Evolutionary conservation across 108 stramenopile genomes (phyloP).

Genomic region (Skeletonema tropicum): DNA sequence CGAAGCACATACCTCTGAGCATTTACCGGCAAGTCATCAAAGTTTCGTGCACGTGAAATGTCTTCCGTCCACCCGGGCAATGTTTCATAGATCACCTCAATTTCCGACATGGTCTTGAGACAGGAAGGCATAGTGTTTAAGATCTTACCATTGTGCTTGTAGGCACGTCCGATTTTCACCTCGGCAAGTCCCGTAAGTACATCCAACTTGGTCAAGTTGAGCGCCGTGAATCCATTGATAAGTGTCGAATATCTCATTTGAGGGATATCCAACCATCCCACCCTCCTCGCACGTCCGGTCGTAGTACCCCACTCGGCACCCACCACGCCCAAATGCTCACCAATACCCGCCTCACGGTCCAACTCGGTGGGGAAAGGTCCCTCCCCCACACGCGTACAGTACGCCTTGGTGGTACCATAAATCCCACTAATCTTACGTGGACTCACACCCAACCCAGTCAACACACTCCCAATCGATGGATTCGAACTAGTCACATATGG

Average conservation of each 20-base stretch:
- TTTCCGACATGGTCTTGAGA: conserved; percentile 77
- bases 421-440: conserved; percentile 94
- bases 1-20: conserved; percentile 92
- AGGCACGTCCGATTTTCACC: conserved; percentile 84
- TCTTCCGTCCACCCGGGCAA: conserved; percentile 97
- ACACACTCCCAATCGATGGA: conserved; percentile 93
- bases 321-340: conserved; percentile 82
- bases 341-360: conserved; percentile 63
- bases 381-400: conserved; percentile 99
- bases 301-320: conserved; percentile 99
- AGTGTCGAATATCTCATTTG: conserved; percentile 94
- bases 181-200: conserved; percentile 92
- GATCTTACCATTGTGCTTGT: conserved; percentile 89
- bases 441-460: conserved; percentile 97
- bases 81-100: conserved; percentile 95
- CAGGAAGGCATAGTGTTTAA: conserved; percentile 92
- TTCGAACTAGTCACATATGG: conserved; percentile 98
- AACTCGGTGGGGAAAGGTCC: conserved; percentile 99
- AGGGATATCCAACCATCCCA: conserved; percentile 63
- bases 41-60: conserved; percentile 81
- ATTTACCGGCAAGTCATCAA: conserved; percentile 94
- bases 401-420: conserved; percentile 98
- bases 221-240: conserved; percentile 95
- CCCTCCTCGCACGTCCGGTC: conserved; percentile 84
- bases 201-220: conserved; percentile 99